Evolutionary conservation across 2,329 filamentous ascomycete genomes (phyloP).

Genomic region (Shiraia bambusicola): DNA sequence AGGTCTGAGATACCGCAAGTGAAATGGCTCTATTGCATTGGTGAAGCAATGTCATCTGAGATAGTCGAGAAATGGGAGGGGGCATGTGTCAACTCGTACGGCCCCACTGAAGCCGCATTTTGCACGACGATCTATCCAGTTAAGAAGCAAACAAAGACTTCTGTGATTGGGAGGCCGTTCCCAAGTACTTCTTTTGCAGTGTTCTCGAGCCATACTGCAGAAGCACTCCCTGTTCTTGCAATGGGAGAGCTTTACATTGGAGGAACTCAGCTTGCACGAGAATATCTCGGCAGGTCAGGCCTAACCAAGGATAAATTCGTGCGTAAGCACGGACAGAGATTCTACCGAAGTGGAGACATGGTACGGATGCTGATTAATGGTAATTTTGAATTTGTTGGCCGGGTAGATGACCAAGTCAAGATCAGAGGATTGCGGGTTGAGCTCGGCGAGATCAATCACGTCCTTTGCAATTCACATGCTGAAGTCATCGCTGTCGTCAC

Average conservation of each 20-base stretch:
- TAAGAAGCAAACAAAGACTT: conserved; percentile 30
- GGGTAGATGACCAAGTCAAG: conserved; percentile 45
- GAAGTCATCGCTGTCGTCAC: conserved; percentile 28
- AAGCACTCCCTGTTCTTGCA: conserved; percentile 42
- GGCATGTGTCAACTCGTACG: conserved; percentile 49
- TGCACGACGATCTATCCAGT: conserved; percentile 48
- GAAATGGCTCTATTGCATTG: conserved; percentile 49
- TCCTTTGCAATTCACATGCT: conserved; percentile 26
- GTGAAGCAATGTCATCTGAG: conserved; percentile 46
- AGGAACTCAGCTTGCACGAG: conserved; percentile 49
- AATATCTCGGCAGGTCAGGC: conserved; percentile 44
- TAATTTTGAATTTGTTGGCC: conserved; percentile 45
- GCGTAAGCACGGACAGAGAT: conserved; percentile 28
- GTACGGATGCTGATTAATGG: conserved; percentile 43
- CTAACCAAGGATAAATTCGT: conserved; percentile 39
- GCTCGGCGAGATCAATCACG: conserved; percentile 42
- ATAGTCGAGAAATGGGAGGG: conserved; percentile 43
- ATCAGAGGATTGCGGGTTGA: conserved; percentile 44
- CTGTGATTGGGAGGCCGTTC: conserved; percentile 48
- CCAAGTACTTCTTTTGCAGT: conserved; percentile 45
- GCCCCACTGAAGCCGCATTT: conserved; percentile 48
- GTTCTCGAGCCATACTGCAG: conserved; percentile 31
- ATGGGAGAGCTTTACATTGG: conserved; percentile 51
- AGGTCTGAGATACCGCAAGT: conserved; percentile 39
- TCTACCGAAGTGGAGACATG: conserved; percentile 44